A percentile compares a stretch with the other conserved stretches of the same genome.
phyloP scores from a whole-genome alignment of 345 rosid genomes.

The Camelina sativa region DNA sequence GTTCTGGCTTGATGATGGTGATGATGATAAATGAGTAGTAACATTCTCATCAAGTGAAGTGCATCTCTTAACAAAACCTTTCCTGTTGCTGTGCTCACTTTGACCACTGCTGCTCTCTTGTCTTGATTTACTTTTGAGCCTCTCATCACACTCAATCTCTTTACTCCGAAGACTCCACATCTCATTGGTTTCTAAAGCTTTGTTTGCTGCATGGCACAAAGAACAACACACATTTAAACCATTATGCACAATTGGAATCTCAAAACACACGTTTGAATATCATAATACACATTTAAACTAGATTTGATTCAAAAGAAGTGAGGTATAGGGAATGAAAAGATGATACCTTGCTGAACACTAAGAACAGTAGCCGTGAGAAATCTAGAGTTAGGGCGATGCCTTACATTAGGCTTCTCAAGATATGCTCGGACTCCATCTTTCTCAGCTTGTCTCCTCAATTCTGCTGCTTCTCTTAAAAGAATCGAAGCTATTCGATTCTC shows the following conservation, averaged over 20 bases:
- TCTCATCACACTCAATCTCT: slow-evolving; percentile 66
- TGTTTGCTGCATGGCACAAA: slow-evolving; percentile 58
- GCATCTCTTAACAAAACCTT: slow-evolving; percentile 47
- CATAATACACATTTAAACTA: not conserved
- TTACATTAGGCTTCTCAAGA: slow-evolving; percentile 64
- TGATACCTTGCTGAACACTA: slow-evolving; percentile 88
- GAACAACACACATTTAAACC: not conserved
- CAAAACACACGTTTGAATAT: slow-evolving; percentile 5
- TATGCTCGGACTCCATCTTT: slow-evolving; percentile 80
- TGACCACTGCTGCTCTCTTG: slow-evolving; percentile 46
- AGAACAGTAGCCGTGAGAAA: slow-evolving; percentile 93
- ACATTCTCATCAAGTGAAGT: slow-evolving; percentile 38
- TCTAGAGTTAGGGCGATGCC: slow-evolving; percentile 85
- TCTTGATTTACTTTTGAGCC: slow-evolving; percentile 56
- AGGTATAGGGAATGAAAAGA: not conserved
- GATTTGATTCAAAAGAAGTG: not conserved
- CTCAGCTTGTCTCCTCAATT: slow-evolving; percentile 74
- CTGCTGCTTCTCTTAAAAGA: slow-evolving; percentile 94
- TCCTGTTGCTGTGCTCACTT: slow-evolving; percentile 40
- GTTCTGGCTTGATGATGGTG: slow-evolving; percentile 47
- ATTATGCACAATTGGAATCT: not conserved
- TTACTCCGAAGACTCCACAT: slow-evolving; percentile 83
- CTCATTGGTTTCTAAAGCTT: slow-evolving; percentile 83
- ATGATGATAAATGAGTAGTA: slow-evolving; percentile 43
- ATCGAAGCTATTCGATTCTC: slow-evolving; percentile 88